Conservation (phyloP, 116 monocot species). For the Trichopus zeylanicus region DNA sequence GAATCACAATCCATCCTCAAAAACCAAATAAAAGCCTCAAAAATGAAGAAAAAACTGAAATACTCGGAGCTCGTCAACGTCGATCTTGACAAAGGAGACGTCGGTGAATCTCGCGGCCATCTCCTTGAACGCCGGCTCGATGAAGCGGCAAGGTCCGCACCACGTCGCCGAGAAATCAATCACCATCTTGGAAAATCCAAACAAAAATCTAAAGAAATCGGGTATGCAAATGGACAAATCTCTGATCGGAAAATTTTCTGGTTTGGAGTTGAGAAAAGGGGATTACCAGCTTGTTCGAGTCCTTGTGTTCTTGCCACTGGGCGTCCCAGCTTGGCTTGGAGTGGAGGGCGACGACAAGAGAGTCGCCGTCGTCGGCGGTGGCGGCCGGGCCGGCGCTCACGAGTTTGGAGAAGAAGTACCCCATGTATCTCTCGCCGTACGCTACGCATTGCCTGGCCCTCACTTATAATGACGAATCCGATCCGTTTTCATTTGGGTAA, state of each 20-base stretch:
- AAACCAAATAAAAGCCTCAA: neutral
- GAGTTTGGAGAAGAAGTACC: neutral
- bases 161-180: slow-evolving; percentile 51
- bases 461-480: too few species aligned
- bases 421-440: too few species aligned
- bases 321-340: slow-evolving; percentile 4
- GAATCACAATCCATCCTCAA: neutral
- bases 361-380: slow-evolving; percentile 2
- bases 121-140: slow-evolving; percentile 35
- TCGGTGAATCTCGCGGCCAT: slow-evolving; percentile 25
- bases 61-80: slow-evolving; percentile 50
- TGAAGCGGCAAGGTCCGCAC: slow-evolving; percentile 57
- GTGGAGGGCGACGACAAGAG: slow-evolving; percentile 13
- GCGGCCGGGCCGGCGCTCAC: neutral
- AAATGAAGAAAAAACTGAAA: neutral
- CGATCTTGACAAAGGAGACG: slow-evolving; percentile 41
- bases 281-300: slow-evolving; percentile 15
- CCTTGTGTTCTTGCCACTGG: slow-evolving; percentile 6
- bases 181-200: slow-evolving; percentile 40
- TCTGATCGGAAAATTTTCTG: too few species aligned
- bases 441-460: too few species aligned
- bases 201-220: too few species aligned
- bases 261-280: neutral
- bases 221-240: too few species aligned
- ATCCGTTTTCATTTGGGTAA: too few species aligned